Base-by-base conservation (phyloP, 768 basidiomycete species). In the Leccinum arenicola region DNA sequence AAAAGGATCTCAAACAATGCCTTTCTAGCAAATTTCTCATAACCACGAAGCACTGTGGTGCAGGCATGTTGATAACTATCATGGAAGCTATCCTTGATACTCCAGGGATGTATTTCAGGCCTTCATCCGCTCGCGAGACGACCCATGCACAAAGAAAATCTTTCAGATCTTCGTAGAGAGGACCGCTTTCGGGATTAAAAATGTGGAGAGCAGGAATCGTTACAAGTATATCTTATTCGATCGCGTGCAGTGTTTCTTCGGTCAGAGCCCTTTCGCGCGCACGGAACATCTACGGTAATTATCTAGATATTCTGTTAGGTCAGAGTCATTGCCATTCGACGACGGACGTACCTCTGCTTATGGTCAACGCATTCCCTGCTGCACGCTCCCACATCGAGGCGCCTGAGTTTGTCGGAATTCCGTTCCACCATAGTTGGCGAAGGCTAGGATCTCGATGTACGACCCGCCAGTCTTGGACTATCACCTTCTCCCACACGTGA, bases 91-190 rank as follows among this genome's bases (percentile, higher is more conserved):
- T 80, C 69, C 83, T 88, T 19, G 90, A 83, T 9, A 80, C 79
- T 12, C 91, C 91, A 9, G 72, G 50, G 2, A 81, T 84, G 68
- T 95, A 95, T 43, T 87, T 85, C 47, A 94, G 77, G 10, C 88
- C 89, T 72, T 91, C 89, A 59, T 94, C 91, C 52, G 85, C 88
- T 54, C 93, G 83, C 36, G 91, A 81, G 38, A 95, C 90, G 2
- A 93, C 86, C 91, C 92, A 95, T 3, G 94, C 93, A 66, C 84
- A 86, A 5, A 95, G 74, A 78, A 96, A 81, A 57, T 95, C 90
- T 66, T 87, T 87, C 54, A 95, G 75, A 61, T 96, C 94, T 40
- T 81, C 75, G 69, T 94, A 88, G 66, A 96, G 74, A 6, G 93
- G 92, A 0, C 94, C 93, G 3, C 76, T 84, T 57, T 87, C 81